Base-by-base conservation (phyloP, 1,139 yeast genomes). In the Casaregolazyma lundiana region DNA sequence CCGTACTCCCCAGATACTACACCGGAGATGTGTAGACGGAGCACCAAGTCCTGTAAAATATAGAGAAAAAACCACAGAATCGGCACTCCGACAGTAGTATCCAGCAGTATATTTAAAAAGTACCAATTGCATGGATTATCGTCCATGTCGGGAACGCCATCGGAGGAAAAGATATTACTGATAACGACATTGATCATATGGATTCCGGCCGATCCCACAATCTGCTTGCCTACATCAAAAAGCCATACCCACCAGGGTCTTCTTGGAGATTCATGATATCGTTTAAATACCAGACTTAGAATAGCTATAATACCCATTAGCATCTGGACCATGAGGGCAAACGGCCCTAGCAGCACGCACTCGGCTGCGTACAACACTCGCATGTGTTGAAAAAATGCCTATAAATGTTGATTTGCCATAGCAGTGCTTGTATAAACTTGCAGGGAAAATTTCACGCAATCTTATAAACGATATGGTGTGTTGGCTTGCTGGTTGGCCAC, bases 71-170 rank as follows among this genome's bases (percentile, higher is more conserved):
- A 63, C 80, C 84, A 89, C 37, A 92, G 71, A 2, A 90, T 75
- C 19, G 94, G 94, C 2, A 89, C 95, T 0, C 98, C 98, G n/a
- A 90, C 75, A 0, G 98, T 92, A 39, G 97, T 90, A 64, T 92
- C 98, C 61, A 90, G 77, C 17, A 90, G 74, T 38, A 90, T 78
- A 59, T 86, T 92, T 47, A 92, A 71, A 38, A 92, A 90, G 67
- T 92, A 92, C 95, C 97, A 90, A 35, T 62, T 65, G 53, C 71
- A 68, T 1, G 72, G 71, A 47, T 67, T 67, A 41, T 59, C 60
- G 45, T 64, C 68, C 35, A 62, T 49, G 19, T 59, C 67, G 0
- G 69, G 69, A 17, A 42, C 29, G 35, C 61, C 65, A 35, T 60
- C 60, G 18, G 53, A 51, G 44, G 64, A 61, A 43, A 83, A 79